Evolutionary conservation across 75 land plant genomes (phyloP), one percentile per base, ranked within the genome.

Genomic region (Sequoiadendron giganteum): DNA sequence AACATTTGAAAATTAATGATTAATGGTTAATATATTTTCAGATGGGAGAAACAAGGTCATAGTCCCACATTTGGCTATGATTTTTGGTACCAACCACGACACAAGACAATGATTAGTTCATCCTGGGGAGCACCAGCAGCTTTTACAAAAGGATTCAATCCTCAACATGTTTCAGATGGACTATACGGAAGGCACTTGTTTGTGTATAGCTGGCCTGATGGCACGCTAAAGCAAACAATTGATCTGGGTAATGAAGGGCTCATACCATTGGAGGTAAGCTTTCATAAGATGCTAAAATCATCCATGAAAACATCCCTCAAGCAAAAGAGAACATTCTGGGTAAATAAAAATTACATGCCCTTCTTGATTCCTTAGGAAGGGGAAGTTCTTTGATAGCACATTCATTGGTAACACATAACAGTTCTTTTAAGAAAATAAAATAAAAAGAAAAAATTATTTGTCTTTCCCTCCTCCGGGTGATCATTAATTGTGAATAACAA

Each of bases 51-150:
- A 80, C 97, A 95, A 76, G 99, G 99, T 73, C 89, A 97, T 85
- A 97, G 99, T 88, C 99, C 99, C 2, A 38, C 39, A 36, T 98
- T 97, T 90, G 99, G 99, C 84, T 98, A 98, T 87, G 99, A 98
- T 85, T 98, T 92, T 87, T 98, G 99, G 99, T 98, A 98, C 86
- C 99, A 98, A 89, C 99, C 99, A 36, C 96, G 97, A 11, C 99
- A 95, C 87, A 95, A 97, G 90, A 94, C 95, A 13, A 98, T 98
- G 99, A 98, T 98, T 56, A 98, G 99, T 87, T 93, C 98, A 56
- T 98, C 99, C 45, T 98, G 99, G 99, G 99, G 99, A 42, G 99
- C 99, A 30, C 99, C 99, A 86, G 65, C 86, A 32, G 99, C 99
- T 61, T 98, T 98, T 88, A 95, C 94, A 10, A 94, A 95, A 88